Evolutionary conservation across 1,284 basidiomycete species (phyloP).

Genomic region (Puccinia hordei): DNA sequence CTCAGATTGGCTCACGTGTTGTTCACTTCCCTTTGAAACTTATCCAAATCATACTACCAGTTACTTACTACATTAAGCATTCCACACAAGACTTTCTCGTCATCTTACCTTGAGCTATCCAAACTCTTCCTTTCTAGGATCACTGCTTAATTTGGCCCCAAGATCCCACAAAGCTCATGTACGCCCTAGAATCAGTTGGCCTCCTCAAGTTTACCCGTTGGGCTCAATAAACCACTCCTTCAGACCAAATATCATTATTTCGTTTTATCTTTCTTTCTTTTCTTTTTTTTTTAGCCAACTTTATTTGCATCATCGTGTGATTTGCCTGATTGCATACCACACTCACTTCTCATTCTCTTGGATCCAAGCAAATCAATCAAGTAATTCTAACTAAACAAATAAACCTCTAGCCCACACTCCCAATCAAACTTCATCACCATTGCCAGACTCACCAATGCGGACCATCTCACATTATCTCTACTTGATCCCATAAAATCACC

Average conservation of each 20-base stretch:
- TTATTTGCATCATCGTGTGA: not conserved
- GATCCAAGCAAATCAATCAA: not conserved
- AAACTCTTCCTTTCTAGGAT: not conserved
- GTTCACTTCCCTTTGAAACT: conserved; percentile 1
- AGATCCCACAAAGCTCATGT: conserved; percentile 4
- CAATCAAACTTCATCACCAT: not conserved
- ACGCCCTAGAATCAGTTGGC: conserved; percentile 3
- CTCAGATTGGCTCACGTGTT: not conserved
- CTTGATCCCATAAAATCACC: not conserved
- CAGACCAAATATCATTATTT: conserved; percentile 9
- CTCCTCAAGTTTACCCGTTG: conserved; percentile 12
- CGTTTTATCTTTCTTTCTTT: too few relatives aligned
- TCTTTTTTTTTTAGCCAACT: conserved; percentile 8
- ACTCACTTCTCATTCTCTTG: conserved; percentile 14
- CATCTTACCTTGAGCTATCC: not conserved
- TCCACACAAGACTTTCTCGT: not conserved
- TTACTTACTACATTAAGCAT: conserved; percentile 25
- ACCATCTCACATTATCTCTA: conserved; percentile 1
- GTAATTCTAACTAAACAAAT: not conserved
- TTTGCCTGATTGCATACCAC: not conserved
- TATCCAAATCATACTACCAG: not conserved
- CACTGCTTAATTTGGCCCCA: conserved; percentile 17
- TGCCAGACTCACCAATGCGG: conserved; percentile 1
- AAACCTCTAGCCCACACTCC: not conserved
- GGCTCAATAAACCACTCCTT: conserved; percentile 2